phyloP scores from a whole-genome alignment of 2,329 filamentous ascomycete genomes.

The Colletotrichum sansevieriae region DNA sequence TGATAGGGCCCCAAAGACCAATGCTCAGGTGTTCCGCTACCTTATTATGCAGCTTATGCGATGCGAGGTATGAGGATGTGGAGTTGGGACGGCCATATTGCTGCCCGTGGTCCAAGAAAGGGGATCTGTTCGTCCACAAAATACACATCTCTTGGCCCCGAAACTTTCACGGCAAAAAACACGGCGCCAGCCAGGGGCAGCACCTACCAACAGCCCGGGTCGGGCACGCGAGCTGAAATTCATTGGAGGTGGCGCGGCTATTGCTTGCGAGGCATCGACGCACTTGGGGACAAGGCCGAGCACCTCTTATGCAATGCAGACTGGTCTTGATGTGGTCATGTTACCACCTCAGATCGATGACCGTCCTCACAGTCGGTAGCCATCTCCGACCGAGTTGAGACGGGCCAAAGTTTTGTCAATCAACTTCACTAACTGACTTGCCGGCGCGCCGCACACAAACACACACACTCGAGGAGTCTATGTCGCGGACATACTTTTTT shows the following conservation, averaged over 20 bases:
- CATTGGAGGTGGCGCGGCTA: neutral
- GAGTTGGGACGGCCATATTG: conserved; percentile 1
- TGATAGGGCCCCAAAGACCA: neutral
- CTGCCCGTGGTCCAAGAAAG: neutral
- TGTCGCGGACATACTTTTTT: neutral
- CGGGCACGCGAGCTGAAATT: conserved; percentile 26
- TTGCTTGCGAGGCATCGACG: too few species aligned
- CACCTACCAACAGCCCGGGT: neutral
- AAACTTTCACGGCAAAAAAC: too few species aligned
- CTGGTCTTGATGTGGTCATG: neutral
- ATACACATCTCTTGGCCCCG: neutral
- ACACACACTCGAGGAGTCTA: neutral
- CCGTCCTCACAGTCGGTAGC: neutral
- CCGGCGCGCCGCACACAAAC: neutral
- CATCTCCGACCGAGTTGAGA: conserved; percentile 16
- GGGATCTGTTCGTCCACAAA: conserved; percentile 5
- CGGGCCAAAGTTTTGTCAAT: conserved; percentile 20
- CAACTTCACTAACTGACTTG: conserved; percentile 7
- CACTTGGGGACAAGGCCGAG: neutral
- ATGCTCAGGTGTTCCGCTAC: conserved; percentile 4
- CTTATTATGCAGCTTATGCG: conserved; percentile 6
- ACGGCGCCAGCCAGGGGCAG: too few species aligned
- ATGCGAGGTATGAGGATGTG: conserved; percentile 13
- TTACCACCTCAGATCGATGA: conserved; percentile 10
- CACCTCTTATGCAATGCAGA: conserved; percentile 29